Percentiles rank a stretch among this genome's conserved stretches.
Conservation (phyloP, 768 basidiomycete genomes). For the Boletus barrowsii region DNA sequence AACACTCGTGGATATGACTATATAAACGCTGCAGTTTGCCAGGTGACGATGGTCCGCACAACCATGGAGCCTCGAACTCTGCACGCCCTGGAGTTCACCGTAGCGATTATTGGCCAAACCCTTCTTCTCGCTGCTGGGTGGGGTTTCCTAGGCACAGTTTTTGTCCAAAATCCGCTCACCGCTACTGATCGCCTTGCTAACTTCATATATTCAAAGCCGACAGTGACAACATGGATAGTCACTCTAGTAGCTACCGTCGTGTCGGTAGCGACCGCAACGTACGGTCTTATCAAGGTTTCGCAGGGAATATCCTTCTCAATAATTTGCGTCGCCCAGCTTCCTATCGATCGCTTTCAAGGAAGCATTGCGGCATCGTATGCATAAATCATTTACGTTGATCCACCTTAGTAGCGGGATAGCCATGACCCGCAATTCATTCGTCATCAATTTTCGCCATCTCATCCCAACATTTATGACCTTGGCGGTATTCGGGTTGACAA, state of each 20-base stretch:
- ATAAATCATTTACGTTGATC: conserved; percentile 8
- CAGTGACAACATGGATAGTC: background rate
- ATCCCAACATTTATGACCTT: background rate
- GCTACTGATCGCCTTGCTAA: background rate
- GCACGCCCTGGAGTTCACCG: background rate
- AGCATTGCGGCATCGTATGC: conserved; percentile 16
- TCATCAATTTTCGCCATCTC: background rate
- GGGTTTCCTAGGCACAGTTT: background rate
- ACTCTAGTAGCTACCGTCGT: background rate
- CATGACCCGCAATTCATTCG: background rate
- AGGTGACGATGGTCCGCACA: background rate
- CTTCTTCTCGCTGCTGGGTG: background rate
- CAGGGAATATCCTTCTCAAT: background rate
- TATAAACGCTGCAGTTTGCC: background rate
- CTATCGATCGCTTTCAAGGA: conserved; percentile 13
- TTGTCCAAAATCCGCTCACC: background rate
- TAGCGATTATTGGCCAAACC: background rate
- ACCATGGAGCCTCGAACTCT: background rate
- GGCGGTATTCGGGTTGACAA: conserved; percentile 6
- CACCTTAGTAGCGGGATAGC: conserved; percentile 9
- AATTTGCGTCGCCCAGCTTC: background rate
- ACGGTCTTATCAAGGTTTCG: background rate
- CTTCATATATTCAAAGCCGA: background rate
- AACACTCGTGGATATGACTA: background rate
- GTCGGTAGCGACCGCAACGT: background rate